phyloP scores from a whole-genome alignment of 176 grass and related monocot species.

The Cymbopogon citratus region DNA sequence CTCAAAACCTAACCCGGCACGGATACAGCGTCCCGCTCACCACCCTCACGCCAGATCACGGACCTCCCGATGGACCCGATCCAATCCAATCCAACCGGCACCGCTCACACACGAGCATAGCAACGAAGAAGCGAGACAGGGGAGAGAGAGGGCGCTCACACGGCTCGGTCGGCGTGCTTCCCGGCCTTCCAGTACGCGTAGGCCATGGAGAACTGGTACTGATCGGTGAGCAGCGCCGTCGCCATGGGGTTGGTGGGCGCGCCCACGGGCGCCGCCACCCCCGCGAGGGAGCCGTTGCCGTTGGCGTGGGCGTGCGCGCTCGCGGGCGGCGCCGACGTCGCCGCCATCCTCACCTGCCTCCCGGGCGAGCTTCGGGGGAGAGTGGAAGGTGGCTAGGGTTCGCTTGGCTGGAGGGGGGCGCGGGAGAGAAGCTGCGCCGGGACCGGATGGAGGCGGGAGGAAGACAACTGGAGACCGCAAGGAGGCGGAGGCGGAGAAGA shows the following conservation, averaged over 20 bases:
- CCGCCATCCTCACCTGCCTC: conserved; percentile 19
- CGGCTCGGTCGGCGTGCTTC: conserved; percentile 85
- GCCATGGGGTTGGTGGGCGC: conserved; percentile 94
- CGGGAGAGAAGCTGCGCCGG: conserved; percentile 8
- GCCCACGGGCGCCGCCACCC: conserved; percentile 30
- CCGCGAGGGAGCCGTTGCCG: conserved; percentile 57
- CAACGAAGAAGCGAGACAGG: background rate
- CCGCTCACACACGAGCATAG: too few relatives aligned
- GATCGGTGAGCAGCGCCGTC: conserved; percentile 90
- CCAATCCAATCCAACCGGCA: conserved; percentile 23
- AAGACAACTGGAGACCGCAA: conserved; percentile 31
- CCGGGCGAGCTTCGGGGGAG: background rate
- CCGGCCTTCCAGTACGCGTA: conserved; percentile 98
- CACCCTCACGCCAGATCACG: conserved; percentile 17
- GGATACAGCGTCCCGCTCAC: background rate
- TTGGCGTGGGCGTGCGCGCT: conserved; percentile 27
- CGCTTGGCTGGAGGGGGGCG: background rate
- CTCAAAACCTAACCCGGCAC: conserved; percentile 6
- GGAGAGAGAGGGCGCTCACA: conserved; percentile 48
- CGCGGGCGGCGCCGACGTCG: background rate
- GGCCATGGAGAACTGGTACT: conserved; percentile 99
- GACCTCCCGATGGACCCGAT: conserved; percentile 26
- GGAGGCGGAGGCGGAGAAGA: conserved; percentile 17
- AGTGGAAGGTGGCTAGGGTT: background rate
- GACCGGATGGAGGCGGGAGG: conserved; percentile 1